A percentile compares a stretch with the other conserved stretches of the same genome.
These are phyloP conservation scores for Tulasnella sp. DNA, from an alignment of 768 basidiomycete species.

Conservation along the genomic window DNA sequence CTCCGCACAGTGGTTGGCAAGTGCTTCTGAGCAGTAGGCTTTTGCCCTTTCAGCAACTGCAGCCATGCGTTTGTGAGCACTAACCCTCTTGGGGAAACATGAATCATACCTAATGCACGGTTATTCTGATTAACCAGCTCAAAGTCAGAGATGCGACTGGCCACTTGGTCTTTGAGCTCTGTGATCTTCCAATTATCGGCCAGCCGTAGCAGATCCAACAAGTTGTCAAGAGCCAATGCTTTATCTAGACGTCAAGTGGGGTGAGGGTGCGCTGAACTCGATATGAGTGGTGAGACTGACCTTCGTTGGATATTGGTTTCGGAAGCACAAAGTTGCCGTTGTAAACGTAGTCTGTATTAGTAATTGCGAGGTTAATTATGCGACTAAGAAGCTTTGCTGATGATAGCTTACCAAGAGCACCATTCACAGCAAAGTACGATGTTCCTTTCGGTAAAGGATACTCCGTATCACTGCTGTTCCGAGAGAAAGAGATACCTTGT, in stretches of 20 bases:
- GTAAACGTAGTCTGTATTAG: constrained; percentile 2
- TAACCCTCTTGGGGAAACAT: no score
- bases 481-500: background rate
- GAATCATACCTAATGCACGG: no score
- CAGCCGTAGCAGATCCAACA: constrained; percentile 12
- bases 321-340: background rate
- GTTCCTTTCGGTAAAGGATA: background rate
- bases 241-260: background rate
- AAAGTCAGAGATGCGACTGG: background rate
- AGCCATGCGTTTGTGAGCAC: no score
- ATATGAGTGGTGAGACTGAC: background rate
- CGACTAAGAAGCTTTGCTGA: background rate
- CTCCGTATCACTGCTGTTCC: background rate
- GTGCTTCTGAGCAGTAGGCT: no score
- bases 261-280: no score
- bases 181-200: background rate
- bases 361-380: no score
- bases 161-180: background rate
- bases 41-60: no score
- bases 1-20: no score
- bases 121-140: background rate
- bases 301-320: background rate
- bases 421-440: background rate
- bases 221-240: background rate
- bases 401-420: background rate